Evolutionary conservation across 2,329 filamentous ascomycete species (phyloP).

Genomic region (Ceratocystis smalleyi): DNA sequence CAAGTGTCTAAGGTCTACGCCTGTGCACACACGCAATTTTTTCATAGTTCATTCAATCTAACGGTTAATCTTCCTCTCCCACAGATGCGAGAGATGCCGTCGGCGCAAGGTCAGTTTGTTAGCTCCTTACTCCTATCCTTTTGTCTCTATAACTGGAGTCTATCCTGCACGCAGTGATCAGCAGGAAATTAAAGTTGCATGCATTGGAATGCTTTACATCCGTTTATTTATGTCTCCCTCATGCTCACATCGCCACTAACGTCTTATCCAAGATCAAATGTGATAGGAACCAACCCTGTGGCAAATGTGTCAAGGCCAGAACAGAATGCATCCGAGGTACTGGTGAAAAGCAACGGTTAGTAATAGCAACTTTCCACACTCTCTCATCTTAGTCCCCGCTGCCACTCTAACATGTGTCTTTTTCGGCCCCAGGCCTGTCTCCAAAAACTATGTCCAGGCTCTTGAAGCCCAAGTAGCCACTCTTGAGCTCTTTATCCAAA

Average conservation of each 20-base stretch:
- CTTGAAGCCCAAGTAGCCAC: constrained; percentile 33
- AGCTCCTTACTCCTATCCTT: not conserved
- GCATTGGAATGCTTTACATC: not conserved
- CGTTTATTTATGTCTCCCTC: not conserved
- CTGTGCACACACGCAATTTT: not conserved
- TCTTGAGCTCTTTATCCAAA: constrained; percentile 31
- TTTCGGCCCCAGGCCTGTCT: constrained; percentile 26
- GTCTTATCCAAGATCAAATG: constrained; percentile 31
- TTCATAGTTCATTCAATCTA: not conserved
- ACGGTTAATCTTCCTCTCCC: not conserved
- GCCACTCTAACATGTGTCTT: not conserved
- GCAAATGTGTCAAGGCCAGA: constrained; percentile 31
- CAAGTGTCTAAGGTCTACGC: too few relatives aligned
- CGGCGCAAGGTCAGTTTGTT: constrained; percentile 26
- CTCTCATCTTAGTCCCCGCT: not conserved
- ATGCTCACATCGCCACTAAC: constrained; percentile 21
- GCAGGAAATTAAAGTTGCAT: too few relatives aligned
- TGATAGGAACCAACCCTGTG: constrained; percentile 35
- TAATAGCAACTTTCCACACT: not conserved
- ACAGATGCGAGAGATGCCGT: constrained; percentile 31
- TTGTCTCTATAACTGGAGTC: not conserved
- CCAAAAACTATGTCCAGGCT: constrained; percentile 32
- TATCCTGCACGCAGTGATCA: too few relatives aligned
- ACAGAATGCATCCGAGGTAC: constrained; percentile 28
- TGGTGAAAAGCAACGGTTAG: constrained; percentile 30